These are phyloP conservation scores for Raffaelea deltoideospora DNA, from an alignment of 2,329 filamentous ascomycete species.

Conservation along the genomic window DNA sequence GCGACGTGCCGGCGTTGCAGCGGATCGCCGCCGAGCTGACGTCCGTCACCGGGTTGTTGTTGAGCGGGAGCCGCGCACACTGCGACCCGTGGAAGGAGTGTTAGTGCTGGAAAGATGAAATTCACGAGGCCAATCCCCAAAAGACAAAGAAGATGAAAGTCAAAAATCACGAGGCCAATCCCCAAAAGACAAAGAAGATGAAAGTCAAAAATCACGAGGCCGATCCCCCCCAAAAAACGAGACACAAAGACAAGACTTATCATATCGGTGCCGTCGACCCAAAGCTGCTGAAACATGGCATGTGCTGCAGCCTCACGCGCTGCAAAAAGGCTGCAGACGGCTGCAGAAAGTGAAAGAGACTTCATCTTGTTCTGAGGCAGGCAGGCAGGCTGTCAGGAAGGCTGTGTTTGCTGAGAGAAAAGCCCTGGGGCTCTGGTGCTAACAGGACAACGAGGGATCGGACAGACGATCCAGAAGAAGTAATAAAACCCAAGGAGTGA, in stretches of 20 bases:
- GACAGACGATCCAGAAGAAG: no score
- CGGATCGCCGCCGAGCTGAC: slow-evolving; percentile 25
- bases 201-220: neutral
- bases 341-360: neutral
- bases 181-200: neutral
- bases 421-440: no score
- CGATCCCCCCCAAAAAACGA: no score
- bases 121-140: no score
- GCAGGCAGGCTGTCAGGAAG: no score
- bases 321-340: slow-evolving; percentile 14
- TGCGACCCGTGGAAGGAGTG: slow-evolving; percentile 17
- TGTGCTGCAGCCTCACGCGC: slow-evolving; percentile 26
- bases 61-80: slow-evolving; percentile 32
- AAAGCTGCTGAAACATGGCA: slow-evolving; percentile 36
- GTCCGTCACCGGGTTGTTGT: slow-evolving; percentile 35
- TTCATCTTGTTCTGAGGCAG: slow-evolving; percentile 4
- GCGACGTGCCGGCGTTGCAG: slow-evolving; percentile 25
- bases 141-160: neutral
- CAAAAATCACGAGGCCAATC: no score
- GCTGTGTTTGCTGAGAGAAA: no score
- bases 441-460: no score
- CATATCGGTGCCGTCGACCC: slow-evolving; percentile 27
- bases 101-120: no score
- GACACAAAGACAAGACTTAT: slow-evolving; percentile 12
- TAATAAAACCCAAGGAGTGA: no score